Base-by-base conservation (phyloP, 306 rosid genomes). In the Begonia fuchsioides region DNA sequence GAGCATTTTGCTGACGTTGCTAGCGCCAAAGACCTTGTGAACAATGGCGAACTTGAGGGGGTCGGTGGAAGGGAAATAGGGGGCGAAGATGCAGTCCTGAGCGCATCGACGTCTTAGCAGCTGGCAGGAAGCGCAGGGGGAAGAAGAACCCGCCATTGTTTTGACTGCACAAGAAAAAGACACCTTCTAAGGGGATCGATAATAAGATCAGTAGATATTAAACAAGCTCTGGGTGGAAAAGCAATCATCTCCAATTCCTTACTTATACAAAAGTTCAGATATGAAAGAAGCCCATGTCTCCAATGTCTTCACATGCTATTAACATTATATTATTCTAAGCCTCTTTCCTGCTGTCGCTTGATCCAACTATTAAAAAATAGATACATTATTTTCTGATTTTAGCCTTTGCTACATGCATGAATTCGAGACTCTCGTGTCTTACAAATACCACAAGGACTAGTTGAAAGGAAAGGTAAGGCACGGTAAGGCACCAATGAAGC, bases 41-140 rank as follows among this genome's bases (percentile, higher is more conserved):
- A 84, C 94, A 68, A 72, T 75, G 70, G 94, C 75, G 55, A 84
- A 84, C 68, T 80, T 84, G 12, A 69, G 79, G 10, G 83, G 83
- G 9, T 84, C 86, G 57, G 80, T 78, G 0, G 94, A 63, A 43
- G 90, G 94, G 61, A 84, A 84, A 26, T 70, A 84, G 62, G 94
- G 94, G 1, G 83, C 83, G 58, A 84, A 84, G 46, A 75, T 70
- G 65, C 94, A 84, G 54, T 77, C 83, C 44, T 80, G 69, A 49
- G 81, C 63, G 68, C 94, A 84, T 15, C 94, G 90, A 19, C 94
- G 86, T 69, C 94, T 69, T 74, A 84, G 59, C 59, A 80, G 43
- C 61, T 80, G 80, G 83, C 94, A 84, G 9, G 86, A 77, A 63
- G 92, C 90, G 68, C 94, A 84, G 12, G 94, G 94, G 9, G 94